These are phyloP conservation scores for Trypanosoma cruzi DNA, from an alignment of 208 protist genomes.

Conservation along the genomic window DNA sequence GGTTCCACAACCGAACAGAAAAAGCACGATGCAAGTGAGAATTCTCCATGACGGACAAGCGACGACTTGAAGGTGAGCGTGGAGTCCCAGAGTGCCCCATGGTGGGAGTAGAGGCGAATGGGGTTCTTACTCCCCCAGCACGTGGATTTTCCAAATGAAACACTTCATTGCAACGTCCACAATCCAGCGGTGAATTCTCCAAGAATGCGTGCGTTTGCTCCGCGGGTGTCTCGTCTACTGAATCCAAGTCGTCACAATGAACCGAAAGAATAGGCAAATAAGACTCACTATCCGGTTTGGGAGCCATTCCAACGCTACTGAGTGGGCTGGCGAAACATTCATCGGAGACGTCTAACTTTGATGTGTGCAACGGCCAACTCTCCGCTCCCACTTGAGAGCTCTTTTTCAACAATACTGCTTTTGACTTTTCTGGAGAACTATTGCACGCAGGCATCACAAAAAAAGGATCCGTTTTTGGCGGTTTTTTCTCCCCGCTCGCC, in stretches of 20 bases:
- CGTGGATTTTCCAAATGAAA: neutral
- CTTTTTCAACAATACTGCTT: neutral
- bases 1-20: slow-evolving; percentile 4
- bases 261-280: neutral
- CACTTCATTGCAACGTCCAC: neutral
- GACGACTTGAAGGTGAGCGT: neutral
- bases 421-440: neutral
- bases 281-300: neutral
- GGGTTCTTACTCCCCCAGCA: slow-evolving; percentile 6
- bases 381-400: neutral
- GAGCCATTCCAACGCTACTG: neutral
- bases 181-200: neutral
- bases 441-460: neutral
- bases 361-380: neutral
- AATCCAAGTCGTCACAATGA: neutral
- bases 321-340: neutral
- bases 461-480: neutral
- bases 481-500: neutral
- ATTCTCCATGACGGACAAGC: neutral
- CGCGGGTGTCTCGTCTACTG: neutral
- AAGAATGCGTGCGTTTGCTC: slow-evolving; percentile 7
- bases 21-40: neutral
- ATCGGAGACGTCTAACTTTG: neutral
- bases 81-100: neutral
- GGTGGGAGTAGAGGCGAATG: neutral